Conservation (phyloP, 805 yeast genomes). For the Kockiozyma suomiensis region DNA sequence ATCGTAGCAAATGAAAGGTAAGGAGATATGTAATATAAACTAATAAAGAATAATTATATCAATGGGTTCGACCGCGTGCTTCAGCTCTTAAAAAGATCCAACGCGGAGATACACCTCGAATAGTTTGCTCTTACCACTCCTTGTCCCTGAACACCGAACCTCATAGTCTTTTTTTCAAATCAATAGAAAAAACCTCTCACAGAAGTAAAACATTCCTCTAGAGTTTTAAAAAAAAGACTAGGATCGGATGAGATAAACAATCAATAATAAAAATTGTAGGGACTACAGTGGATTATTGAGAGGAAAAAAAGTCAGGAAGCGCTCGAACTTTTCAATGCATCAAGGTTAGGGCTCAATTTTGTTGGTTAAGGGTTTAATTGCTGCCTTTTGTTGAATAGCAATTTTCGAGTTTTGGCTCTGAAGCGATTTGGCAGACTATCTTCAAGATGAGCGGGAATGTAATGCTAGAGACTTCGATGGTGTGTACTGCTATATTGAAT, state of each 20-base stretch:
- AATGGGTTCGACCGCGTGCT: slow-evolving; percentile 29
- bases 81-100: slow-evolving; percentile 16
- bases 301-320: neutral
- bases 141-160: neutral
- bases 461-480: slow-evolving; percentile 31
- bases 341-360: neutral
- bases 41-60: slow-evolving; percentile 5
- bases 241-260: neutral
- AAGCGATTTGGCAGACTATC: no score
- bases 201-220: no score
- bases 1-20: no score
- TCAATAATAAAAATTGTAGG: neutral
- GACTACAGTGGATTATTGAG: neutral
- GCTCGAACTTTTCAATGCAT: neutral
- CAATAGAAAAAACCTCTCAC: no score
- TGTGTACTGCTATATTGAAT: slow-evolving; percentile 1
- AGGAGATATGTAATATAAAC: no score
- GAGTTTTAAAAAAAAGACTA: neutral
- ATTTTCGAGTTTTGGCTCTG: no score
- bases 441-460: slow-evolving; percentile 27
- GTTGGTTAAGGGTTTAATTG: slow-evolving; percentile 6
- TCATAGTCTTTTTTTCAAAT: neutral
- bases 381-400: no score
- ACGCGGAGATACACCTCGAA: slow-evolving; percentile 29
- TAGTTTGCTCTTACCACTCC: slow-evolving; percentile 9